Evolutionary conservation across 805 yeast species (phyloP), one percentile per base, ranked within the genome.

Genomic region (Yamadazyma scolyti): DNA sequence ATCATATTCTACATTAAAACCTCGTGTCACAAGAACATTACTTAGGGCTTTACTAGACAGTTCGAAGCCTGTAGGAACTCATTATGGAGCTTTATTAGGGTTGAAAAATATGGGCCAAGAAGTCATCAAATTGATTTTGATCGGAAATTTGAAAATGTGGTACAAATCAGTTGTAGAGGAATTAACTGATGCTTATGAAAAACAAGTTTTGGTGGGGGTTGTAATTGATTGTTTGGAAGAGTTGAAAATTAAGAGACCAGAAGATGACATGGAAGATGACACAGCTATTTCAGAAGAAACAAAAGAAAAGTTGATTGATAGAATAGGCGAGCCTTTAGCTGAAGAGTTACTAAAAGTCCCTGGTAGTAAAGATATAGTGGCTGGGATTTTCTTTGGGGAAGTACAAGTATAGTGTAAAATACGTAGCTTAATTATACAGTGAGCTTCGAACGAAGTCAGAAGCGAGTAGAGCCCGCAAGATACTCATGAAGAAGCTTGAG

Each of bases 1-100:
- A 28, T 77, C 90, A 2, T 89, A 90, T 54, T 79, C 90, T 14
- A 83, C 97, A 1, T 68, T 93, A 44, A 85, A 86, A 48, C 96
- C 97, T 18, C 75, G 97, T 43, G 90, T 93, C 4, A 88, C 97
- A 5, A 73, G 98, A 54, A 94, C 98, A 2, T 65, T 94, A 33
- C 66, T 94, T 38, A 79, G 95, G 48, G 97, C 97, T 0, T 83
- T 94, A 44, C 66, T 93, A 55, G 95, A 89, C 47, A 72, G 88
- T 6, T 75, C 81, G 21, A 79, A 83, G 44, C 88, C 95, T 0
- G 68, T 81, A 10, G 95, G 96, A 2, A 87, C 97, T 0, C 87
- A 88, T 40, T 93, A 83, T 47, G 99, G 99, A 22, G 81, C 97
- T 4, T 72, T 94, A 18, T 73, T 77, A 28, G 98, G 97, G 5